Base-by-base conservation (phyloP, 352 stramenopile species). In the Phytophthora ramorum region DNA sequence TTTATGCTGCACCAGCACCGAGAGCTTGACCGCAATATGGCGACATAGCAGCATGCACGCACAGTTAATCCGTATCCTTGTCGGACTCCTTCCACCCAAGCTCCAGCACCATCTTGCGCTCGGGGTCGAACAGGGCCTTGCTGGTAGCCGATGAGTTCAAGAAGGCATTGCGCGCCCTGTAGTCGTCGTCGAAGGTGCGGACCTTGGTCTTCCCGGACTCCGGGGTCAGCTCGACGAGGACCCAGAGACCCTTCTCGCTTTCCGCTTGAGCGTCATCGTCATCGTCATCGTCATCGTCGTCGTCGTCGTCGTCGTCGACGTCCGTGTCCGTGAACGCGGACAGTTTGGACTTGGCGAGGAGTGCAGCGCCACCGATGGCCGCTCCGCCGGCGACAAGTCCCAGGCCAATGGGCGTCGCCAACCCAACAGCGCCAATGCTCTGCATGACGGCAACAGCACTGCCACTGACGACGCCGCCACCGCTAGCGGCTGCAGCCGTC, bases 401-500 rank as follows among this genome's bases (percentile, higher is more conserved):
- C 0, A 76, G 22, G 14, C 61, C 75, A 0, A 83, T 34, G 9
- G 71, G 63, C 5, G 65, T 74, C 17, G 60, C 59, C 6, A 91
- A 43, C 0, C 82, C 78, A 4, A 75, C 75, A 1, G 66, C 79
- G 4, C 82, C 79, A 37, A 89, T 65, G 26, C 70, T 85, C 44
- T 91, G 82, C 53, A 87, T 30, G 4, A 78, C 54, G 3, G 79
- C 77, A 8, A 87, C 74, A 0, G 58, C 54, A 38, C 78, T 79
- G 12, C 71, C 71, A 49, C 70, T 64, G 6, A 72, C 71, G 4
- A 90, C 75, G n/a, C 70, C 71, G 5, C 83, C 83, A 17, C 80
- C 83, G 37, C 63, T 75, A n/a, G 75, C 72, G 17, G 87, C 49
- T 19, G 82, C 80, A 17, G 80, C 73, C 7, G 68, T 38, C 22